phyloP scores from a whole-genome alignment of 2,329 filamentous ascomycete genomes.

The Botryotinia calthae region DNA sequence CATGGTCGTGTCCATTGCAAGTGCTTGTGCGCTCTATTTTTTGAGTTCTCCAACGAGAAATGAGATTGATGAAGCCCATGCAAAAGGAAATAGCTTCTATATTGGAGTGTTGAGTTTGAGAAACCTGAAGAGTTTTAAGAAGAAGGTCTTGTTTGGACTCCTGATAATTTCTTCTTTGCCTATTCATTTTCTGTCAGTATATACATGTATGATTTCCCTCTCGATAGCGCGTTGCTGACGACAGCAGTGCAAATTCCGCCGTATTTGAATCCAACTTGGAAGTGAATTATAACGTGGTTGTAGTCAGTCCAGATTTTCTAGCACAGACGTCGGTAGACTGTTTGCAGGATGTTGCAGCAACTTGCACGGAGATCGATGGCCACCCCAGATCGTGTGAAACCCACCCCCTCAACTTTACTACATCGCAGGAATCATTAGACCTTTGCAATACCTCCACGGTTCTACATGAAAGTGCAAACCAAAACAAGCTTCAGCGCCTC shows the following conservation, averaged over 20 bases:
- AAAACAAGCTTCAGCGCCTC: conserved; percentile 22
- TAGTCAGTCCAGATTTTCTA: conserved; percentile 27
- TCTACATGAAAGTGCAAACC: conserved; percentile 19
- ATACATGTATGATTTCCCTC: not conserved
- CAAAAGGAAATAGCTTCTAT: conserved; percentile 42
- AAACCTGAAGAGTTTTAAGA: conserved; percentile 38
- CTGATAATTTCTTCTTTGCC: conserved; percentile 29
- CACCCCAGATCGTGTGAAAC: conserved; percentile 13
- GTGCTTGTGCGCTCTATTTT: conserved; percentile 49
- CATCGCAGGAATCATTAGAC: not conserved
- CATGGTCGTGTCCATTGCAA: conserved; percentile 46
- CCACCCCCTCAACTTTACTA: not conserved
- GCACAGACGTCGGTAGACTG: not conserved
- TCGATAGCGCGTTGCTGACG: not conserved
- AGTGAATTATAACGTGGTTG: conserved; percentile 29
- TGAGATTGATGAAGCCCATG: conserved; percentile 50
- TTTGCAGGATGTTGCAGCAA: conserved; percentile 17
- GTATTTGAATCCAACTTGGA: conserved; percentile 28
- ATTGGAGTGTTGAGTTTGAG: conserved; percentile 46
- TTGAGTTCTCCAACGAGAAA: conserved; percentile 49
- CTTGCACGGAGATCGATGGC: conserved; percentile 19
- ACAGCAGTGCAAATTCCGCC: conserved; percentile 27
- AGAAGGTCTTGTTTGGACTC: conserved; percentile 25
- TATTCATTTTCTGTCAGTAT: conserved; percentile 33
- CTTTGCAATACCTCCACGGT: conserved; percentile 5